Evolutionary conservation across 2,329 filamentous ascomycete genomes (phyloP).

Genomic region (Cordyceps farinosa): DNA sequence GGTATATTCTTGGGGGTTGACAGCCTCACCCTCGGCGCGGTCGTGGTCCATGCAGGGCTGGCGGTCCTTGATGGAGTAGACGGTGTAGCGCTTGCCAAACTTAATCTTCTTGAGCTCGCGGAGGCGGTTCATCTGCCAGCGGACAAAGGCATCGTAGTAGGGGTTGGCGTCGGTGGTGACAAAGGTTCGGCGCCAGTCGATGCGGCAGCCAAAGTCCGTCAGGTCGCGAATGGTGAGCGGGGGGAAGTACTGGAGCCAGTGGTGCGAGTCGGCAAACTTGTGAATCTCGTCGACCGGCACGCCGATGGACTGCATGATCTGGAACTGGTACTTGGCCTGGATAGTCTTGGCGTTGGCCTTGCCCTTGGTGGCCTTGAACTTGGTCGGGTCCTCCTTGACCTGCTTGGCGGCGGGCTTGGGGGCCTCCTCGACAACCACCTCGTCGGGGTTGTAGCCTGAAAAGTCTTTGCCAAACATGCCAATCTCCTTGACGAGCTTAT

Average conservation of each 20-base stretch:
- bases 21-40: slow-evolving; percentile 44
- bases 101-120: slow-evolving; percentile 89
- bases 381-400: slow-evolving; percentile 77
- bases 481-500: slow-evolving; percentile 90
- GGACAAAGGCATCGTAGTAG: slow-evolving; percentile 91
- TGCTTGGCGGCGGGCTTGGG: slow-evolving; percentile 57
- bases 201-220: slow-evolving; percentile 76
- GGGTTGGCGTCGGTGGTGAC: slow-evolving; percentile 96
- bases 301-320: slow-evolving; percentile 90
- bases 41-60: slow-evolving; percentile 49
- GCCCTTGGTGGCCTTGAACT: slow-evolving; percentile 89
- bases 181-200: slow-evolving; percentile 91
- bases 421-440: slow-evolving; percentile 48
- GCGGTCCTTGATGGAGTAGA: slow-evolving; percentile 60
- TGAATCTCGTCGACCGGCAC: slow-evolving; percentile 87
- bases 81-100: slow-evolving; percentile 88
- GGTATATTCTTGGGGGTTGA: slow-evolving; percentile 83
- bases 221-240: slow-evolving; percentile 63
- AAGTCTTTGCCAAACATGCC: slow-evolving; percentile 86
- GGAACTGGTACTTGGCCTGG: slow-evolving; percentile 93
- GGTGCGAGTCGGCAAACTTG: slow-evolving; percentile 82
- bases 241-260: slow-evolving; percentile 90
- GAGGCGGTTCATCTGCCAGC: slow-evolving; percentile 95
- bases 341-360: slow-evolving; percentile 87
- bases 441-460: slow-evolving; percentile 66